A percentile compares a stretch with the other conserved stretches of the same genome.
Evolutionary conservation across 2,329 filamentous ascomycete genomes (phyloP).

Genomic region (Calonectria naviculata): DNA sequence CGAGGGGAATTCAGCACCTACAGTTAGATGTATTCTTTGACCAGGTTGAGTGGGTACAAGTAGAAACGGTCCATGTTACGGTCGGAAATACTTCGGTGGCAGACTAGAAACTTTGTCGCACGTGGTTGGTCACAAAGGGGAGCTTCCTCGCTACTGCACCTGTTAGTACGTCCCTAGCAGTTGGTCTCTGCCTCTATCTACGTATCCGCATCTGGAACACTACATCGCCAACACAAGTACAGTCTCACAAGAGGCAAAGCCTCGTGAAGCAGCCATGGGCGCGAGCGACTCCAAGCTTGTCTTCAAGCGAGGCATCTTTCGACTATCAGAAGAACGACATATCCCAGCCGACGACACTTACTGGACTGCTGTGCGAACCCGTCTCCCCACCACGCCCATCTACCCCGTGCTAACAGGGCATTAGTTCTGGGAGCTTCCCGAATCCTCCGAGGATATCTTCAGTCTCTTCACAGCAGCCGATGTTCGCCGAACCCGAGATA

Average conservation of each 20-base stretch:
- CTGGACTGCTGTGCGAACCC: conserved; percentile 85
- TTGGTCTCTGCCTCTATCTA: conserved; percentile 6
- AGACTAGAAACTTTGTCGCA: conserved; percentile 5
- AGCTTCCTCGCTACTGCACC: conserved; percentile 5
- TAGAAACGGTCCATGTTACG: neutral
- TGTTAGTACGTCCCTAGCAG: neutral
- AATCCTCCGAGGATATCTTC: conserved; percentile 96
- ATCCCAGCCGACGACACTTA: conserved; percentile 91
- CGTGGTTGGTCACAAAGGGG: conserved; percentile 26
- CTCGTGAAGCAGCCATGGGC: conserved; percentile 73
- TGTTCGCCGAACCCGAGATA: conserved; percentile 88
- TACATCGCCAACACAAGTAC: conserved; percentile 27
- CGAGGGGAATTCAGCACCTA: too few species aligned
- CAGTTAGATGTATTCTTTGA: neutral
- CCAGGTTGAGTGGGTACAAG: neutral
- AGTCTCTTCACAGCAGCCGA: conserved; percentile 91
- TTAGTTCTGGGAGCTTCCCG: conserved; percentile 97
- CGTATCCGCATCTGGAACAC: conserved; percentile 25
- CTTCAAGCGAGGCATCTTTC: conserved; percentile 98
- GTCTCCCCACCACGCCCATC: conserved; percentile 15
- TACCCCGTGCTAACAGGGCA: conserved; percentile 32
- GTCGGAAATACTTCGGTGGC: conserved; percentile 16
- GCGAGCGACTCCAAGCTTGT: conserved; percentile 98
- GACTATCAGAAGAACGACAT: conserved; percentile 89
- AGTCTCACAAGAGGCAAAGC: conserved; percentile 28